Conservation (phyloP, 352 stramenopile species). For the Lagenidium giganteum region DNA sequence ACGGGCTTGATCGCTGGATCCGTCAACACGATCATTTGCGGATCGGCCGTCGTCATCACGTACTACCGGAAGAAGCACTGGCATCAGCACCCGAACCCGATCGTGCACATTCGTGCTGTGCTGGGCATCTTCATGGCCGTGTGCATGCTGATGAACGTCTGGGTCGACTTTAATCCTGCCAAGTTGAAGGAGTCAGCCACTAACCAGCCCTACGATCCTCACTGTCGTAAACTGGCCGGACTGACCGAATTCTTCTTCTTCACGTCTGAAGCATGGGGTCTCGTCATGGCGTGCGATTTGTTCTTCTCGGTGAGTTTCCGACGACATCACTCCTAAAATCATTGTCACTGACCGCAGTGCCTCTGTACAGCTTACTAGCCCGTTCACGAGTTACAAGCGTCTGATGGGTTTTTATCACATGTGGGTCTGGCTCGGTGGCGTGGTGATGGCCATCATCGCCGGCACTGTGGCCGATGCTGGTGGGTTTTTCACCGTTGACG, state of each 20-base stretch:
- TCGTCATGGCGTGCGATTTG: slow-evolving; percentile 86
- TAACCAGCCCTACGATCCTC: too few species aligned
- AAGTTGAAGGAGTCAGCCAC: slow-evolving; percentile 34
- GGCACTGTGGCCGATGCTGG: slow-evolving; percentile 58
- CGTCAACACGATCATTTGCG: slow-evolving; percentile 84
- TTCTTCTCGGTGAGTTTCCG: slow-evolving; percentile 61
- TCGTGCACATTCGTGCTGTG: slow-evolving; percentile 81
- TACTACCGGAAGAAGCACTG: slow-evolving; percentile 86
- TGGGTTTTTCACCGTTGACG: slow-evolving; percentile 84
- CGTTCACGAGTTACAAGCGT: slow-evolving; percentile 88
- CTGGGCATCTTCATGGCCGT: slow-evolving; percentile 84
- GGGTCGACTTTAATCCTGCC: slow-evolving; percentile 70
- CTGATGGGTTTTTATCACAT: slow-evolving; percentile 88
- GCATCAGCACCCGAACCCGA: slow-evolving; percentile 87
- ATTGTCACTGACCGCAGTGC: not conserved
- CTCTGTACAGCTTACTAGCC: slow-evolving; percentile 73
- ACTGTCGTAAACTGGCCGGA: slow-evolving; percentile 69
- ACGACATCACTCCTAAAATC: not conserved
- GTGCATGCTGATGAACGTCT: slow-evolving; percentile 80
- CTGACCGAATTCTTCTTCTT: slow-evolving; percentile 90
- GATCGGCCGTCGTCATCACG: slow-evolving; percentile 81
- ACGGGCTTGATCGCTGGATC: slow-evolving; percentile 83
- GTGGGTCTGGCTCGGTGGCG: slow-evolving; percentile 79
- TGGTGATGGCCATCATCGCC: slow-evolving; percentile 77
- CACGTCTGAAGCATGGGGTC: slow-evolving; percentile 78